A percentile compares a stretch with the other conserved stretches of the same genome.
These are phyloP conservation scores for Phytophthora niederhauseri DNA, from an alignment of 352 stramenopile species.

Conservation along the genomic window DNA sequence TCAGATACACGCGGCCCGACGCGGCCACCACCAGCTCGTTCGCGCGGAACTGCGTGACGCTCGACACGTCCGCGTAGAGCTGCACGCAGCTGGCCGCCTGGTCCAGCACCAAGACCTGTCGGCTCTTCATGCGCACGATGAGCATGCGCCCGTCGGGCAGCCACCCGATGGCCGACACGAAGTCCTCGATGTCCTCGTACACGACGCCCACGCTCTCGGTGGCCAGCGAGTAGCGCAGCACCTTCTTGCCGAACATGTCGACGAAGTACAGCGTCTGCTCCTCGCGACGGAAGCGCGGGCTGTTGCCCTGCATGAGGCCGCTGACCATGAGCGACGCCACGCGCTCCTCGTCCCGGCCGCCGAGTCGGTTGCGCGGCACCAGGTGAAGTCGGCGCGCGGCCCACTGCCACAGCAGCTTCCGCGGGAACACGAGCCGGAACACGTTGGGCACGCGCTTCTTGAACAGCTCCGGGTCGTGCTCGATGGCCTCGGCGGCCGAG, in stretches of 20 bases:
- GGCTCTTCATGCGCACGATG: constrained; percentile 36
- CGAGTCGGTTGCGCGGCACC: constrained; percentile 3
- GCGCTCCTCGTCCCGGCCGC: constrained; percentile 29
- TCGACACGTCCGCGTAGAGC: constrained; percentile 60
- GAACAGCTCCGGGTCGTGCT: constrained; percentile 29
- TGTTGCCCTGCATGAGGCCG: constrained; percentile 60
- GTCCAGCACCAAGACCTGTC: constrained; percentile 54
- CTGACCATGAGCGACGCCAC: constrained; percentile 39
- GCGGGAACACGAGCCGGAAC: constrained; percentile 26
- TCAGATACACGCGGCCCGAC: constrained; percentile 53
- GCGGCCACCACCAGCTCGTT: constrained; percentile 64
- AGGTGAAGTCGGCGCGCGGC: constrained; percentile 23
- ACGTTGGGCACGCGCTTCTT: constrained; percentile 30
- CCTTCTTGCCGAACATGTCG: constrained; percentile 59
- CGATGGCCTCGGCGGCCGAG: constrained; percentile 2
- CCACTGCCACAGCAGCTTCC: constrained; percentile 37
- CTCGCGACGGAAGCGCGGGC: constrained; percentile 55
- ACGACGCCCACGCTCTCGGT: constrained; percentile 44
- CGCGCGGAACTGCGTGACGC: constrained; percentile 51
- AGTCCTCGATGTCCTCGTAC: constrained; percentile 51
- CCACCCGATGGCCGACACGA: constrained; percentile 61
- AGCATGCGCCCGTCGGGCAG: constrained; percentile 56
- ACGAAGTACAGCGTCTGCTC: constrained; percentile 70
- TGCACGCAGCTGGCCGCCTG: constrained; percentile 27
- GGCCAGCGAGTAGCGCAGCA: constrained; percentile 55